phyloP scores from a whole-genome alignment of 1,139 yeast species.

The Yamadazyma sp. region DNA sequence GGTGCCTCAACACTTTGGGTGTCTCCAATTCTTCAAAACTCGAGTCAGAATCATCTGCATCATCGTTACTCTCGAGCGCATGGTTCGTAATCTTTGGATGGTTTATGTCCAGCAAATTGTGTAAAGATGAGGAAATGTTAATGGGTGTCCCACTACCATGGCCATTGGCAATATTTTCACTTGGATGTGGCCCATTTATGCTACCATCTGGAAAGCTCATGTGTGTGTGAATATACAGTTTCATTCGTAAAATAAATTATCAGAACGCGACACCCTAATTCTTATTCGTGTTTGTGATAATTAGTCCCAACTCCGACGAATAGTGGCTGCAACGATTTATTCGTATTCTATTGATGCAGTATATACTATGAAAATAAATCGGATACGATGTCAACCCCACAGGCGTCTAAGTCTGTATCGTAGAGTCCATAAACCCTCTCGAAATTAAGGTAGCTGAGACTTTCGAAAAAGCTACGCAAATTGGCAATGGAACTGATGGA shows the following conservation, averaged over 20 bases:
- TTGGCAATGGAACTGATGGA: conserved; percentile 46
- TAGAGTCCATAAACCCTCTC: conserved; percentile 67
- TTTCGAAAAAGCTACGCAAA: conserved; percentile 68
- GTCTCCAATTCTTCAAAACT: conserved; percentile 18
- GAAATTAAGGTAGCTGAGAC: conserved; percentile 67
- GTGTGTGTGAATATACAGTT: neutral
- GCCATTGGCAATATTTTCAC: neutral
- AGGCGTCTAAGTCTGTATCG: conserved; percentile 45
- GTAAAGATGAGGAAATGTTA: conserved; percentile 1
- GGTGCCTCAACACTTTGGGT: conserved; percentile 17
- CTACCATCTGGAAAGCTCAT: neutral
- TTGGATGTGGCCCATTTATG: neutral
- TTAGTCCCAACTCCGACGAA: no score
- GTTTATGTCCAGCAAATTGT: conserved; percentile 1
- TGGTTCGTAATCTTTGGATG: conserved; percentile 1
- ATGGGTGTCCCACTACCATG: neutral
- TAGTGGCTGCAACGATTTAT: no score
- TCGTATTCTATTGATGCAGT: no score
- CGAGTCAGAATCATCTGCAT: conserved; percentile 28
- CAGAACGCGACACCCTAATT: conserved; percentile 1
- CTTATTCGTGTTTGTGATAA: no score
- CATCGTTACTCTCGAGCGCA: conserved; percentile 9
- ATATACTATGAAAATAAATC: conserved; percentile 6
- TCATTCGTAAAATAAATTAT: neutral
- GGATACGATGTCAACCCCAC: conserved; percentile 46